Conservation (phyloP, 2,329 filamentous ascomycete genomes). For the Cyphellophora europaea region DNA sequence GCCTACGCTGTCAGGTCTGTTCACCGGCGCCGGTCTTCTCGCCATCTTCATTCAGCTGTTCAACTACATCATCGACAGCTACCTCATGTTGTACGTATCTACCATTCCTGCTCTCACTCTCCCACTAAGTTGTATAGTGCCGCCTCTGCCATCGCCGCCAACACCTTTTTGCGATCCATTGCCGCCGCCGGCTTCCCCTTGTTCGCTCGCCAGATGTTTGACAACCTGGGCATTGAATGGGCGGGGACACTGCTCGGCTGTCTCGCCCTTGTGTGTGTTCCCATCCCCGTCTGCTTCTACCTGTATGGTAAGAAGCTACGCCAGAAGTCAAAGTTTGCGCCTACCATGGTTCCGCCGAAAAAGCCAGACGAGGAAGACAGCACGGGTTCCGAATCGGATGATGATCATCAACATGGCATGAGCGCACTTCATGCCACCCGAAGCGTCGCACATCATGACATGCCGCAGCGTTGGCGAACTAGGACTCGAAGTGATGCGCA, state of each 20-base stretch:
- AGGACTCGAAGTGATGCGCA: slow-evolving; percentile 7
- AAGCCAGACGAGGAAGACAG: slow-evolving; percentile 25
- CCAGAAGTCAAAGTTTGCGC: slow-evolving; percentile 20
- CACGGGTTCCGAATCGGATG: slow-evolving; percentile 12
- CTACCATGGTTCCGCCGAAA: slow-evolving; percentile 41
- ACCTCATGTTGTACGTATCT: slow-evolving; percentile 42
- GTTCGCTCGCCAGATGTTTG: slow-evolving; percentile 47
- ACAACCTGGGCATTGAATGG: slow-evolving; percentile 39
- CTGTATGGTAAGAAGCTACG: slow-evolving; percentile 22
- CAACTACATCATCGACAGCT: slow-evolving; percentile 52
- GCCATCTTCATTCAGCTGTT: slow-evolving; percentile 48
- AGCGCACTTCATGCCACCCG: slow-evolving; percentile 16
- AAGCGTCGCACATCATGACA: slow-evolving; percentile 15
- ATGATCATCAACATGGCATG: slow-evolving; percentile 12
- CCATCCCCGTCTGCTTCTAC: slow-evolving; percentile 29
- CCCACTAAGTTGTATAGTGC: slow-evolving; percentile 27
- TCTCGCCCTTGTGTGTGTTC: slow-evolving; percentile 25
- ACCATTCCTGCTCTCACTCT: not conserved
- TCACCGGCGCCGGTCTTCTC: slow-evolving; percentile 49
- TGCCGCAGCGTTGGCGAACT: slow-evolving; percentile 4
- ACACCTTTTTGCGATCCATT: slow-evolving; percentile 38
- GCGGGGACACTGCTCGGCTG: slow-evolving; percentile 29
- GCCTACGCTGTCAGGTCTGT: slow-evolving; percentile 37
- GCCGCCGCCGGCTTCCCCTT: slow-evolving; percentile 38
- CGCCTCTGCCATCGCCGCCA: slow-evolving; percentile 41